Base-by-base conservation (phyloP, 495 filamentous ascomycete species). In the Aspergillus steynii region DNA sequence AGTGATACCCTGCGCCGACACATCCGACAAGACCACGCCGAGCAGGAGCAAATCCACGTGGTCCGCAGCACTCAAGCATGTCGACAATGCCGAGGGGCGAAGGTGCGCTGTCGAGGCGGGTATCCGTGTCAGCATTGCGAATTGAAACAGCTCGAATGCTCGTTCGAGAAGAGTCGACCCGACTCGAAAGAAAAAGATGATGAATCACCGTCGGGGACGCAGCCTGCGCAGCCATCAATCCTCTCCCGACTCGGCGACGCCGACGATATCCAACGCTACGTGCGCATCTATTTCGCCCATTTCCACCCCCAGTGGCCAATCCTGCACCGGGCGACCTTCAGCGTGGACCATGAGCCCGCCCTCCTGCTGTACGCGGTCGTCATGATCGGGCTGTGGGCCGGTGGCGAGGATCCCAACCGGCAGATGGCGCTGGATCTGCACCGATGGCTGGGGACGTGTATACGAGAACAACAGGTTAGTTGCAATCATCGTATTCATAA, bases 1-100 rank as follows among this genome's bases (percentile, higher is more conserved):
- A 64, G 62, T 37, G 62, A 64, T 28, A 53, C 62, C 12, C 62
- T 64, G 25, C 28, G 57, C 8, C 58, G 62, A 26, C 62, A 64
- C 31, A 53, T 64, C 26, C 61, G 57, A 9, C 52, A 27, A 46
- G 61, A 64, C 48, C 61, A 64, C 37, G 37, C 5, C 10, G 53
- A 55, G 32, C 27, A 55, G 10, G 31, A 37, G 10, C 52, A 50
- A 31, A 28, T 5, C 3, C 56, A n/a, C 20, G 37, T 10, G 10
- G 15, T n/a, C 50, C 51, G 50, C 55, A 49, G 57, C 5, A 4
- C 14, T 3, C 57, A 57, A 29, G 61, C 61, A 10, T 64, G 61
- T 31, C 29, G 29, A 4, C 48, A 5, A 1, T 64, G 61, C 45
- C 61, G 61, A 4, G 7, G n/a, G 2, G 57, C 57, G 15, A 64